phyloP scores from a whole-genome alignment of 2,329 filamentous ascomycete species.

The Fusarium nurragi region DNA sequence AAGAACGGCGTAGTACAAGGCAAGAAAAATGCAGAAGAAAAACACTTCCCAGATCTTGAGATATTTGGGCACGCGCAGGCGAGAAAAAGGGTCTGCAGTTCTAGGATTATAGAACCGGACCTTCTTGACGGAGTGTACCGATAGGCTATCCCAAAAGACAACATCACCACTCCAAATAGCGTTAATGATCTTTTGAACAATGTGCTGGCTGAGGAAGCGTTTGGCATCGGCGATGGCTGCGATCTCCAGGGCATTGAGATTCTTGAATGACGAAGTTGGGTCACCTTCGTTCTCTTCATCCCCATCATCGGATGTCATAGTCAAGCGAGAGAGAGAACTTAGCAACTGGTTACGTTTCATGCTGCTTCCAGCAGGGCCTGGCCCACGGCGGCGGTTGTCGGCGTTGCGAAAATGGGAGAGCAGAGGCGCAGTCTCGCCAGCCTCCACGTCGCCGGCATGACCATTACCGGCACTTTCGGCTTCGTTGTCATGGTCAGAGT shows the following conservation, averaged over 20 bases:
- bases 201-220: slow-evolving; percentile 81
- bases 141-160: slow-evolving; percentile 85
- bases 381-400: slow-evolving; percentile 31
- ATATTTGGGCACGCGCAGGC: slow-evolving; percentile 82
- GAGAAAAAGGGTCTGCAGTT: slow-evolving; percentile 76
- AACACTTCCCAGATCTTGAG: slow-evolving; percentile 84
- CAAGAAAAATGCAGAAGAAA: slow-evolving; percentile 81
- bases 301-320: slow-evolving; percentile 51
- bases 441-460: slow-evolving; percentile 51
- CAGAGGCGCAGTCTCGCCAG: slow-evolving; percentile 59
- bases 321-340: slow-evolving; percentile 65
- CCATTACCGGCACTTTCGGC: slow-evolving; percentile 24
- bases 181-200: slow-evolving; percentile 84
- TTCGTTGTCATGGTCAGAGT: slow-evolving; percentile 44
- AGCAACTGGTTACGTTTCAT: slow-evolving; percentile 60
- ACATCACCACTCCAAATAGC: slow-evolving; percentile 89
- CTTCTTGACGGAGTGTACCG: slow-evolving; percentile 76
- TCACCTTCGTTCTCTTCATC: slow-evolving; percentile 61
- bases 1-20: slow-evolving; percentile 87
- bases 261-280: slow-evolving; percentile 76
- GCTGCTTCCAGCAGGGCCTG: slow-evolving; percentile 51
- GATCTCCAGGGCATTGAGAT: slow-evolving; percentile 87
- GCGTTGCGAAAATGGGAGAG: slow-evolving; percentile 50
- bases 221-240: slow-evolving; percentile 84
- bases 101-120: slow-evolving; percentile 77